Evolutionary conservation across 2,329 filamentous ascomycete species (phyloP).

Genomic region (Aspergillus hiratsukae): DNA sequence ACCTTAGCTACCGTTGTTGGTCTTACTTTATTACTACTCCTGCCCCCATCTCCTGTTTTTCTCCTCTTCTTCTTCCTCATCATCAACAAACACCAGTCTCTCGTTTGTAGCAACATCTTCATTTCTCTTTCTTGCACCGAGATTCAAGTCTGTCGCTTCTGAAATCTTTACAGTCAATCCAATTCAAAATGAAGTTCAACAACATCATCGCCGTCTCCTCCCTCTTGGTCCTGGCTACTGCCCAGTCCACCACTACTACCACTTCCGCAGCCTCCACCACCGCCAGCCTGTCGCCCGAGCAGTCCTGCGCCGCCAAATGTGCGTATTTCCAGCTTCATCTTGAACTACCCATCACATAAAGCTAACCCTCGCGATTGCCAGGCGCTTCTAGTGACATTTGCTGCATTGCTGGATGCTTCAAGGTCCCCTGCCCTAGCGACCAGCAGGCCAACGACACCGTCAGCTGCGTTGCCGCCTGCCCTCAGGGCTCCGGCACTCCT

Average conservation of each 20-base stretch:
- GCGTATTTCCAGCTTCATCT: not conserved
- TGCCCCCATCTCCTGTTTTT: slow-evolving; percentile 6
- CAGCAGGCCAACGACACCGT: slow-evolving; percentile 48
- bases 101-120: slow-evolving; percentile 4
- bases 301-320: slow-evolving; percentile 36
- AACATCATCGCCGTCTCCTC: slow-evolving; percentile 40
- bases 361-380: slow-evolving; percentile 9
- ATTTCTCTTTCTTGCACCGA: slow-evolving; percentile 2
- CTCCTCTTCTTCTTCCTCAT: slow-evolving; percentile 6
- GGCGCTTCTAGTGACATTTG: slow-evolving; percentile 45
- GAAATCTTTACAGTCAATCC: not conserved
- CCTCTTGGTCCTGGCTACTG: slow-evolving; percentile 43
- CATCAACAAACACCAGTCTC: slow-evolving; percentile 5
- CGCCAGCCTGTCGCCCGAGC: slow-evolving; percentile 29
- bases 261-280: slow-evolving; percentile 27
- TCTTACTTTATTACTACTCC: slow-evolving; percentile 3
- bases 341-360: not conserved
- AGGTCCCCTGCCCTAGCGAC: slow-evolving; percentile 50
- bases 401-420: slow-evolving; percentile 50
- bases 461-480: slow-evolving; percentile 49
- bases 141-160: slow-evolving; percentile 12
- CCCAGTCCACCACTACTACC: slow-evolving; percentile 31
- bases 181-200: slow-evolving; percentile 38
- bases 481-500: slow-evolving; percentile 49
- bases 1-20: not conserved